Conservation (phyloP, 208 protist species). For the Phytomonas serpens region DNA sequence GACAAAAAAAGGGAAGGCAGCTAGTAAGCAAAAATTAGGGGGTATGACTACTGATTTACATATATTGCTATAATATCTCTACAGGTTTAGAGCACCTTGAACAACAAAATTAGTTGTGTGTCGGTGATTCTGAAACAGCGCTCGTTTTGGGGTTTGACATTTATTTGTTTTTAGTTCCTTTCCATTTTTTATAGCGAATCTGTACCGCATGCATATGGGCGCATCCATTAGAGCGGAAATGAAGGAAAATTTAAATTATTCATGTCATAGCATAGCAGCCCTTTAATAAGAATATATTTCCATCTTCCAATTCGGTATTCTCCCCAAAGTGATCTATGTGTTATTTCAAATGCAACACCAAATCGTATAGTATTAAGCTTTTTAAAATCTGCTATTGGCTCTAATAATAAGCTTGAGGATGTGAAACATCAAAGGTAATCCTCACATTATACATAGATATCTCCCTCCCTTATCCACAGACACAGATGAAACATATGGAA, state of each 20-base stretch:
- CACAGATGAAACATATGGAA: conserved; percentile 8
- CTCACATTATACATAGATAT: too few relatives aligned
- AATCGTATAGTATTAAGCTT: neutral
- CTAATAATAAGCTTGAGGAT: too few relatives aligned
- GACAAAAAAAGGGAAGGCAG: neutral
- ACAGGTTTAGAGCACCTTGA: neutral
- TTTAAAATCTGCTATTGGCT: neutral
- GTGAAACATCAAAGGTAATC: too few relatives aligned
- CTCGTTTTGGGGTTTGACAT: neutral
- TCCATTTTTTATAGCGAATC: neutral
- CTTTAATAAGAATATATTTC: neutral
- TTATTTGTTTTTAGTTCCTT: neutral
- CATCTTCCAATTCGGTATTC: neutral
- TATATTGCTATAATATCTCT: neutral
- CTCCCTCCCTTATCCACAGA: too few relatives aligned
- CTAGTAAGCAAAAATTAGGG: conserved; percentile 2
- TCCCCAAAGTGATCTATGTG: neutral
- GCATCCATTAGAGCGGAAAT: neutral
- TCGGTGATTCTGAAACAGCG: neutral
- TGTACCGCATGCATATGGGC: neutral
- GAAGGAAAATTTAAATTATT: neutral
- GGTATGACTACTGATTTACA: neutral
- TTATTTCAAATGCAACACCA: neutral
- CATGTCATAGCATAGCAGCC: neutral
- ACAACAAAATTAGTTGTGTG: neutral